Evolutionary conservation across 2,329 filamentous ascomycete genomes (phyloP).

Genomic region (Stemphylium vesicarium): DNA sequence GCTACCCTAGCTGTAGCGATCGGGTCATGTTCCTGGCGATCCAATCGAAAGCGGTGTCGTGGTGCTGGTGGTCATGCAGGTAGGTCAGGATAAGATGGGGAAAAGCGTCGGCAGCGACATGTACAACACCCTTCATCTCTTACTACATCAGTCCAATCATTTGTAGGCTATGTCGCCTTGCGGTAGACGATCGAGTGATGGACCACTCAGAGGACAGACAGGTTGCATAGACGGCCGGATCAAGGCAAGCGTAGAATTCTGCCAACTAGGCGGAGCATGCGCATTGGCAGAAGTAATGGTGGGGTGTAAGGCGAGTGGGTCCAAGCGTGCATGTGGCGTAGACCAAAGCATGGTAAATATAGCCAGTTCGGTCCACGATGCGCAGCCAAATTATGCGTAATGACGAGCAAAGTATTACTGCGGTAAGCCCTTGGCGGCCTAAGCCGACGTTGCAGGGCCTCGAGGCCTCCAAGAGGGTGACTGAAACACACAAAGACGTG

Average conservation of each 20-base stretch:
- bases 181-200: background rate
- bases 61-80: conserved; percentile 23
- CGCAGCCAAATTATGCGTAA: conserved; percentile 11
- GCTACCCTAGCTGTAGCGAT: conserved; percentile 22
- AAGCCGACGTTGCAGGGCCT: conserved; percentile 6
- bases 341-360: conserved; percentile 24
- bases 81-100: conserved; percentile 17
- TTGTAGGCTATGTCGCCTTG: background rate
- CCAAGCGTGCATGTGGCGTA: conserved; percentile 22
- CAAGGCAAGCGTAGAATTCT: conserved; percentile 17
- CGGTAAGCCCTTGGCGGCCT: conserved; percentile 16
- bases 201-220: background rate
- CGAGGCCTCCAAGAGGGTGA: conserved; percentile 15
- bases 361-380: conserved; percentile 23
- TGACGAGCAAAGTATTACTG: conserved; percentile 19
- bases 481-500: conserved; percentile 15
- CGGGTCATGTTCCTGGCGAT: conserved; percentile 25
- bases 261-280: conserved; percentile 17
- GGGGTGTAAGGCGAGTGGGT: conserved; percentile 23
- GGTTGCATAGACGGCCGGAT: background rate
- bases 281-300: conserved; percentile 14
- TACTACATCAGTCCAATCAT: conserved; percentile 9
- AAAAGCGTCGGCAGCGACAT: conserved; percentile 9
- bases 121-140: conserved; percentile 2
- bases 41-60: conserved; percentile 17